Base-by-base conservation (phyloP, 768 basidiomycete species). In the Kondoa subrosea region DNA sequence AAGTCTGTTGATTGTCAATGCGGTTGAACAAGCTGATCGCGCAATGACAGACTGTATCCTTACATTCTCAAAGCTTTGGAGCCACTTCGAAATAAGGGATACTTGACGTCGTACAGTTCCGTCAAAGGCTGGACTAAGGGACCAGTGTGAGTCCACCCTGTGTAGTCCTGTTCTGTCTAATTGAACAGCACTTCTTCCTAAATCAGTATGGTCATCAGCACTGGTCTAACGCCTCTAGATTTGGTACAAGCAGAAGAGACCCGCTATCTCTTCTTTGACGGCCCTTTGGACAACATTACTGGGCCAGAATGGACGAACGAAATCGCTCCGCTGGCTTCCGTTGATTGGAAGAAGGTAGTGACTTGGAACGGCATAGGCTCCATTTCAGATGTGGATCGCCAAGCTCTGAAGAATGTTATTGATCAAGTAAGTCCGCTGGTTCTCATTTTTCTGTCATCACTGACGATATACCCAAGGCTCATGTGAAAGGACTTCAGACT, bases 231-330 rank as follows among this genome's bases (percentile, higher is more conserved):
- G 26, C 29, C 63, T 27, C 34, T 70, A 58, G 33, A 64, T 17
- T 25, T 30, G 50, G 66, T 70, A 26, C 1, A 33, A 27, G 27
- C 27, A 31, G 66, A 70, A 30, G 1, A 17, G 1, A 62, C 66
- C n/a, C 69, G 69, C 2, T 56, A 58, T 66, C 14, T 70, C 57
- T 70, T 70, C 31, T 66, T 67, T 64, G 69, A 70, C 57, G 40
- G 66, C 8, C 69, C 69, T 2, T 32, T 70, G 12, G 17, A 17
- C 26, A 63, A 70, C 15, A 29, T 70, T 25, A 66, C 32, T 2
- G 30, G 27, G 14, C 14, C 40, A 12, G 34, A 12, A 4, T 70
- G 67, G 34, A 63, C 56, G 1, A 1, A 33, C 8, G 66, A 32
- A 27, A 56, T 62, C 29, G 29, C 62, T 8, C 30, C 34, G 1